These are phyloP conservation scores for Platanthera zijinensis DNA, from an alignment of 106 monocot genomes.

Conservation along the genomic window DNA sequence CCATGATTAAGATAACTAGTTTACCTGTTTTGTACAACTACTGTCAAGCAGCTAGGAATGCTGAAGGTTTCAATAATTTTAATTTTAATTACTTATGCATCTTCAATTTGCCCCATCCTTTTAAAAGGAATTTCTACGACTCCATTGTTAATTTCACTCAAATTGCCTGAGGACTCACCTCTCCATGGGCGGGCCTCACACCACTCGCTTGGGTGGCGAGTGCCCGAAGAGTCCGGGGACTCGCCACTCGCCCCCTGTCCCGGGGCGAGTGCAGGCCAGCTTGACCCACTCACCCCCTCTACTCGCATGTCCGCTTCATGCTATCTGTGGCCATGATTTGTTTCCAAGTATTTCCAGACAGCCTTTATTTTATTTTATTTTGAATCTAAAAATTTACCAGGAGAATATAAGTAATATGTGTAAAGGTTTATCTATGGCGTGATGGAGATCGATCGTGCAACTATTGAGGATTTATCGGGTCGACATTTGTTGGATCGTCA, in stretches of 20 bases:
- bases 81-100: neutral
- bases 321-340: neutral
- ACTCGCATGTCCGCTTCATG: too few species aligned
- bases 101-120: neutral
- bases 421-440: neutral
- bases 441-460: too few species aligned
- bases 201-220: too few species aligned
- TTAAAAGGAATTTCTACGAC: neutral
- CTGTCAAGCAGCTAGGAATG: neutral
- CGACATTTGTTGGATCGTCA: too few species aligned
- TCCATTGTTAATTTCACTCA: neutral
- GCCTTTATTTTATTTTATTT: neutral
- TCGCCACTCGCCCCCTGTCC: too few species aligned
- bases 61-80: neutral
- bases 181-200: too few species aligned
- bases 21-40: neutral
- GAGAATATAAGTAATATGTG: neutral
- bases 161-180: too few species aligned
- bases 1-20: neutral
- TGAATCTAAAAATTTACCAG: neutral
- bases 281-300: too few species aligned
- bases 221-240: too few species aligned
- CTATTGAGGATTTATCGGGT: too few species aligned
- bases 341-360: neutral
- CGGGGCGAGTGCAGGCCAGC: too few species aligned